Conservation (phyloP, 495 filamentous ascomycete genomes). For the Talaromyces nanjingensis region DNA sequence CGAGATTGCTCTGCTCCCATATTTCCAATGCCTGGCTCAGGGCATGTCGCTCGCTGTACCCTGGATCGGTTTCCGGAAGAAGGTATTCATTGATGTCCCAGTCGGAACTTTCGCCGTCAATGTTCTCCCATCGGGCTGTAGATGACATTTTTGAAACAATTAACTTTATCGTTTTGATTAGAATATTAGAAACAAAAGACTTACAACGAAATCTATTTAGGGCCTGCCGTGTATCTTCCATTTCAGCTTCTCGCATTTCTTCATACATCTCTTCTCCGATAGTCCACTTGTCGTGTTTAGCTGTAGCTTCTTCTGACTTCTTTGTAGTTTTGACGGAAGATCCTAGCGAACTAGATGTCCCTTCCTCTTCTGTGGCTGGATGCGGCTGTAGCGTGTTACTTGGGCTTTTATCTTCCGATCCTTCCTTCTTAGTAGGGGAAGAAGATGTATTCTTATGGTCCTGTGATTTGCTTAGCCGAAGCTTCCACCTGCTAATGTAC, state of each 20-base stretch:
- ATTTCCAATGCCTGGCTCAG: constrained; percentile 7
- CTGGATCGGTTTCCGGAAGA: constrained; percentile 3
- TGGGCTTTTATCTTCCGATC: not conserved
- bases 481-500: constrained; percentile 1
- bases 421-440: not conserved
- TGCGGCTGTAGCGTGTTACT: not conserved
- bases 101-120: not conserved
- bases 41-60: constrained; percentile 1
- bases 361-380: not conserved
- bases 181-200: constrained; percentile 4
- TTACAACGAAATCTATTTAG: not conserved
- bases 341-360: not conserved
- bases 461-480: constrained; percentile 4
- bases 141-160: no score
- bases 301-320: constrained; percentile 4
- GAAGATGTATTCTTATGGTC: constrained; percentile 3
- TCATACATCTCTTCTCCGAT: constrained; percentile 8
- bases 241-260: constrained; percentile 9
- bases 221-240: not conserved
- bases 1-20: not conserved
- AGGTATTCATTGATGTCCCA: constrained; percentile 2
- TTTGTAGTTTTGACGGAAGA: not conserved
- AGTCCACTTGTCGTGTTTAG: not conserved
- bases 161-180: not conserved
- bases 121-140: no score